Conservation (phyloP, 148 eudicot genomes). For the Silene conica region DNA sequence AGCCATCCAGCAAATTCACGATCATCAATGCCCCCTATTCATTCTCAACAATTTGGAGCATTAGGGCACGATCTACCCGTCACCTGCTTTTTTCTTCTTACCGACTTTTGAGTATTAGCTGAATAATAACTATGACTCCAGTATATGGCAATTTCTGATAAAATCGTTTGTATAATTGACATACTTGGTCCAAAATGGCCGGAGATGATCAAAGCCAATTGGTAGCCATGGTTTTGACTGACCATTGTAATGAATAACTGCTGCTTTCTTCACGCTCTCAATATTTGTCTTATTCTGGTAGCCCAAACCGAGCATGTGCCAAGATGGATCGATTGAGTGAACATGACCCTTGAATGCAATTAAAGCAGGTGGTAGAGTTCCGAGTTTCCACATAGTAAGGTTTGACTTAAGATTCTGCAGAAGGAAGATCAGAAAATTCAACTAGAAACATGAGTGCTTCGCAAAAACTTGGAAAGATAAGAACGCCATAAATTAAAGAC, state of each 20-base stretch:
- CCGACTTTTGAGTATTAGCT: constrained; percentile 25
- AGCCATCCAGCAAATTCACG: constrained; percentile 24
- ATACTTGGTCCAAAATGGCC: constrained; percentile 96
- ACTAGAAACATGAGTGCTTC: neutral
- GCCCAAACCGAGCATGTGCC: constrained; percentile 99
- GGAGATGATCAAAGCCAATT: constrained; percentile 94
- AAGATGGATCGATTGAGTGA: constrained; percentile 80
- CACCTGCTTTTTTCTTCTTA: constrained; percentile 28
- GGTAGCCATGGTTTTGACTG: constrained; percentile 97
- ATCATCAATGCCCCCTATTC: constrained; percentile 23
- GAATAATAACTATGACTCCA: constrained; percentile 51
- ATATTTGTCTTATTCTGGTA: constrained; percentile 80
- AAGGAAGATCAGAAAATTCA: neutral
- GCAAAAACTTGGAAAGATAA: too few species aligned
- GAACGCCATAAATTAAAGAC: neutral
- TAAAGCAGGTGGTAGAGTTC: constrained; percentile 95
- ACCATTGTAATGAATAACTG: constrained; percentile 98
- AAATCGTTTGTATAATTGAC: constrained; percentile 87
- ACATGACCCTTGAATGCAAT: constrained; percentile 93
- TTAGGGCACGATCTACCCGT: constrained; percentile 20
- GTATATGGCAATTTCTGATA: constrained; percentile 81
- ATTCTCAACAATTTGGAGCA: constrained; percentile 29
- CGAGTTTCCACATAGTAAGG: constrained; percentile 94
- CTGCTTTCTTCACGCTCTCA: constrained; percentile 75
- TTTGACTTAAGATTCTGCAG: constrained; percentile 93